Conservation (phyloP, 2,329 filamentous ascomycete genomes). For the Rutstroemia sp. region DNA sequence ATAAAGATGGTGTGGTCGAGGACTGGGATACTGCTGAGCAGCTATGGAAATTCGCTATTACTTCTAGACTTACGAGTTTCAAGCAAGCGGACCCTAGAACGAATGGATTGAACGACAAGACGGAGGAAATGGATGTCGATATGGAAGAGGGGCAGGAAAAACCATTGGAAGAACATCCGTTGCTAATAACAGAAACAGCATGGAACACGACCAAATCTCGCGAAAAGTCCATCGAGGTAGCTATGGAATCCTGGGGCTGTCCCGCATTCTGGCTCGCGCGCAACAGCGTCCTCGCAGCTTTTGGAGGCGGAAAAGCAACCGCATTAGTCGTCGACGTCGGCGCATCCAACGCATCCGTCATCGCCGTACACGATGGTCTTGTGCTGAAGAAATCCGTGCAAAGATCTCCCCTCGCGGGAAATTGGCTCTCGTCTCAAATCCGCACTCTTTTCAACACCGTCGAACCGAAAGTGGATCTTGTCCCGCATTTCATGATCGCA, state of each 20-base stretch:
- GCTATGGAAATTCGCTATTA: slow-evolving; percentile 89
- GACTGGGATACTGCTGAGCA: slow-evolving; percentile 90
- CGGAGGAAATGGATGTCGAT: slow-evolving; percentile 36
- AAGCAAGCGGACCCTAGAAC: slow-evolving; percentile 61
- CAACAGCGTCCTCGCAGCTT: slow-evolving; percentile 82
- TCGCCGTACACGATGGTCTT: slow-evolving; percentile 89
- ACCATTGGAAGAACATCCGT: slow-evolving; percentile 77
- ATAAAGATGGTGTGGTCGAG: slow-evolving; percentile 80
- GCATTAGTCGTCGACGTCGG: slow-evolving; percentile 90
- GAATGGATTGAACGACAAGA: slow-evolving; percentile 70
- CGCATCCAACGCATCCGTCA: slow-evolving; percentile 80
- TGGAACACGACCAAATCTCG: slow-evolving; percentile 86
- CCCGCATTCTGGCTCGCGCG: slow-evolving; percentile 92
- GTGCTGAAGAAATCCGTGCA: slow-evolving; percentile 86
- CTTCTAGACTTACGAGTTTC: slow-evolving; percentile 75
- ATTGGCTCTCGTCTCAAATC: slow-evolving; percentile 86
- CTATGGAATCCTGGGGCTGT: slow-evolving; percentile 93
- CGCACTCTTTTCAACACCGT: slow-evolving; percentile 68
- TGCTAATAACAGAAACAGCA: slow-evolving; percentile 88
- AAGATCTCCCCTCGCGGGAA: slow-evolving; percentile 75
- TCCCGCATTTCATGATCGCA: slow-evolving; percentile 81
- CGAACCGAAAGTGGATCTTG: slow-evolving; percentile 63
- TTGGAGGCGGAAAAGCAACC: slow-evolving; percentile 87
- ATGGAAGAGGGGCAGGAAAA: slow-evolving; percentile 60
- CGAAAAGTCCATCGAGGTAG: slow-evolving; percentile 91